These are phyloP conservation scores for Cercospora beticola DNA, from an alignment of 2,329 filamentous ascomycete species.

Conservation along the genomic window DNA sequence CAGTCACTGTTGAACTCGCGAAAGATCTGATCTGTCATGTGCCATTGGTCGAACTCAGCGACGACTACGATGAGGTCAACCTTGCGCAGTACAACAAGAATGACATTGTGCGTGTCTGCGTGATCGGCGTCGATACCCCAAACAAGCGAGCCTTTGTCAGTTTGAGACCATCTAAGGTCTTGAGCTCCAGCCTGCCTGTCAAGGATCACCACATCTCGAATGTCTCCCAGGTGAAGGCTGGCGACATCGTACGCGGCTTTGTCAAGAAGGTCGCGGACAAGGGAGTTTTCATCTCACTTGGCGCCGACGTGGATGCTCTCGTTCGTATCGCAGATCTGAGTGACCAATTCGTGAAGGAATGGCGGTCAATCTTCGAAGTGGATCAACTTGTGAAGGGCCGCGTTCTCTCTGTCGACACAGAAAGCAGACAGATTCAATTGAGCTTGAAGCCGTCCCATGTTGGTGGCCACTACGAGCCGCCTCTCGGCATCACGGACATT, in stretches of 20 bases:
- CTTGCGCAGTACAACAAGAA: slow-evolving; percentile 75
- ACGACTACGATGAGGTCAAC: slow-evolving; percentile 81
- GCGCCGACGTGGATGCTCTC: slow-evolving; percentile 76
- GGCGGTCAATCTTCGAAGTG: slow-evolving; percentile 84
- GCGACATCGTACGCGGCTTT: slow-evolving; percentile 84
- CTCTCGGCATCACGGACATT: slow-evolving; percentile 72
- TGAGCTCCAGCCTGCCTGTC: slow-evolving; percentile 79
- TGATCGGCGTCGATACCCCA: slow-evolving; percentile 73
- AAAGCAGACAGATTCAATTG: slow-evolving; percentile 73
- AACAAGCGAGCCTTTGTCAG: slow-evolving; percentile 87
- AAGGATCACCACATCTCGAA: slow-evolving; percentile 76
- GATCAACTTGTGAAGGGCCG: slow-evolving; percentile 91
- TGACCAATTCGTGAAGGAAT: slow-evolving; percentile 89
- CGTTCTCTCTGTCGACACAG: slow-evolving; percentile 68
- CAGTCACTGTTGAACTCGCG: slow-evolving; percentile 81
- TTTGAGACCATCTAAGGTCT: slow-evolving; percentile 78
- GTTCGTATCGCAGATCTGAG: slow-evolving; percentile 86
- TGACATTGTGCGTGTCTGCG: slow-evolving; percentile 82
- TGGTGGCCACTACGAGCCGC: slow-evolving; percentile 73
- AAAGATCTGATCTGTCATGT: slow-evolving; percentile 77
- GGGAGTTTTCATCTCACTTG: slow-evolving; percentile 82
- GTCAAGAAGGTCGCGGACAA: slow-evolving; percentile 87
- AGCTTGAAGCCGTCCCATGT: slow-evolving; percentile 83
- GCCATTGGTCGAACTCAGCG: slow-evolving; percentile 76
- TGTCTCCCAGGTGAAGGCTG: slow-evolving; percentile 68